Conservation (phyloP, 2,329 filamentous ascomycete genomes). For the Fusarium praegraminearum region DNA sequence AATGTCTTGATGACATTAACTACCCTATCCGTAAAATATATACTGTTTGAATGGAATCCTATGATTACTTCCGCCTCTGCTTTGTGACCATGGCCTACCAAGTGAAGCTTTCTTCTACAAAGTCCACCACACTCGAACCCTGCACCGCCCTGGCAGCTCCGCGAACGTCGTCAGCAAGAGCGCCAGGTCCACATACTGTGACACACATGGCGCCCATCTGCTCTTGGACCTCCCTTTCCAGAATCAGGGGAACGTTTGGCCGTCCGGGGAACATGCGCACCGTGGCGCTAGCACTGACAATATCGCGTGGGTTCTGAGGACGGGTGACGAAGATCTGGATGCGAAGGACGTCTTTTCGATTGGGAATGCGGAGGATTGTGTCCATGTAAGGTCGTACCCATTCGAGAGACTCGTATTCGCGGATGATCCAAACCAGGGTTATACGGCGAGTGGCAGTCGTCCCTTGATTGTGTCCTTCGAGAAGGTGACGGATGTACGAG, state of each 20-base stretch:
- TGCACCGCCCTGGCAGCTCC: slow-evolving; percentile 73
- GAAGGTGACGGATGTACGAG: slow-evolving; percentile 83
- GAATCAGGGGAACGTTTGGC: slow-evolving; percentile 82
- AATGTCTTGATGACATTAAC: slow-evolving; percentile 36
- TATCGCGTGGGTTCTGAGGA: slow-evolving; percentile 84
- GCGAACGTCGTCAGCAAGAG: slow-evolving; percentile 80
- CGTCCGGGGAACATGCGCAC: slow-evolving; percentile 94
- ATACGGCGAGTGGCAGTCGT: slow-evolving; percentile 85
- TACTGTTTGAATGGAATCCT: slow-evolving; percentile 47
- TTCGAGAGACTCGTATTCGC: slow-evolving; percentile 87
- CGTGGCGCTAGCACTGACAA: slow-evolving; percentile 78
- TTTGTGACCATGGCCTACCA: slow-evolving; percentile 57
- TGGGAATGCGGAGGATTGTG: slow-evolving; percentile 79
- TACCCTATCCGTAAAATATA: slow-evolving; percentile 43
- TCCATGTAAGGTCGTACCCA: slow-evolving; percentile 93
- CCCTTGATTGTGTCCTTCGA: slow-evolving; percentile 74
- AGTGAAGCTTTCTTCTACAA: slow-evolving; percentile 82
- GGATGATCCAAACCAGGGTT: slow-evolving; percentile 91
- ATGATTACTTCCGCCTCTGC: slow-evolving; percentile 14
- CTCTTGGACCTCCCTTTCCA: slow-evolving; percentile 83
- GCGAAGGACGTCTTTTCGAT: slow-evolving; percentile 83
- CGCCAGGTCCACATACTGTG: slow-evolving; percentile 81
- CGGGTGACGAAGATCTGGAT: slow-evolving; percentile 93
- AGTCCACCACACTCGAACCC: slow-evolving; percentile 75
- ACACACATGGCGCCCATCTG: slow-evolving; percentile 92